Evolutionary conservation across 2,329 filamentous ascomycete genomes (phyloP).

Genomic region (Stagonosporopsis chrysanthemi): DNA sequence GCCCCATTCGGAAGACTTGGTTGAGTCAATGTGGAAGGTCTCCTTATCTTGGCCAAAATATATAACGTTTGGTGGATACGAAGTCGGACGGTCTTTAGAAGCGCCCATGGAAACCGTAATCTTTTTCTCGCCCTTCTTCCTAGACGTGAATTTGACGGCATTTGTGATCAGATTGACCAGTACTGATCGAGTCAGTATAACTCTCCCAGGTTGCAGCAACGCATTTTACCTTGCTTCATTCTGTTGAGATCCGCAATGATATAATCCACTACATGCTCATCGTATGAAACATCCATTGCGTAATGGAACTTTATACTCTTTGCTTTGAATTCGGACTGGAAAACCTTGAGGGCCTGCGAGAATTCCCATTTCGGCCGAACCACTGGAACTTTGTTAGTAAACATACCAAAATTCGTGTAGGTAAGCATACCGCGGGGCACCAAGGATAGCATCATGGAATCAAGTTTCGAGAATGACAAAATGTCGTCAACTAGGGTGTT

Average conservation of each 20-base stretch:
- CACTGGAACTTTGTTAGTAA: conserved; percentile 24
- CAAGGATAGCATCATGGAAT: conserved; percentile 55
- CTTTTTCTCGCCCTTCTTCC: conserved; percentile 47
- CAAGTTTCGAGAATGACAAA: conserved; percentile 56
- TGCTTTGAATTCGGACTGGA: conserved; percentile 50
- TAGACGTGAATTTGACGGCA: conserved; percentile 56
- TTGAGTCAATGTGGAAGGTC: conserved; percentile 51
- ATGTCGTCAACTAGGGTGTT: conserved; percentile 58
- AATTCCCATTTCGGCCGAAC: conserved; percentile 50
- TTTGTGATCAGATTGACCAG: conserved; percentile 56
- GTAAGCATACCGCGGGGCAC: conserved; percentile 37
- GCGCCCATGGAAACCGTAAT: conserved; percentile 55
- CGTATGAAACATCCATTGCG: conserved; percentile 52
- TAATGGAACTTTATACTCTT: conserved; percentile 50
- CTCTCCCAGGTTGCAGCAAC: neutral
- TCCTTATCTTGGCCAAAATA: conserved; percentile 51
- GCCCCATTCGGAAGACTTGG: conserved; percentile 53
- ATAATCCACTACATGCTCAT: conserved; percentile 48
- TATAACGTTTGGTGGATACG: conserved; percentile 55
- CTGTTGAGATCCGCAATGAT: conserved; percentile 49
- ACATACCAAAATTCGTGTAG: conserved; percentile 3
- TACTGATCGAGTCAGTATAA: conserved; percentile 38
- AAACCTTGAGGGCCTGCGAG: conserved; percentile 49
- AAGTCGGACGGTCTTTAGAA: conserved; percentile 45
- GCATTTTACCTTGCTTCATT: conserved; percentile 45